Base-by-base conservation (phyloP, 2,329 filamentous ascomycete species). In the Colletotrichum eremochloae region DNA sequence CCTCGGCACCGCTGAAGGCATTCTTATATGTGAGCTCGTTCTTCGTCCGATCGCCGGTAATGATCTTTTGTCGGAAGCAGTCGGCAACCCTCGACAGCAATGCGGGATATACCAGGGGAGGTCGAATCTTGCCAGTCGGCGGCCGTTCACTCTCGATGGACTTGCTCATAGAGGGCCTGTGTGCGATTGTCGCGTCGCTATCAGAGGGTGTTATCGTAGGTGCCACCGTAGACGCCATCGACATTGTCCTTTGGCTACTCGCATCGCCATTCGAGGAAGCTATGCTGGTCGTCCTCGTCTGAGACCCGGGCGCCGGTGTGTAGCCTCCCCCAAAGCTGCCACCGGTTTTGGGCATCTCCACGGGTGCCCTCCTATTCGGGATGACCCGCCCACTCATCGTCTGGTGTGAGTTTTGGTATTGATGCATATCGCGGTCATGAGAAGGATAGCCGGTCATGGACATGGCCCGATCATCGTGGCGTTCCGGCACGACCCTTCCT, bases 11-110 rank as follows among this genome's bases (percentile, higher is more conserved):
- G 73, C 94, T 97, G 81, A 99, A 99, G 3, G 96, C 94, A 82
- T 96, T 97, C 81, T 97, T 97, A 85, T 99, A 99, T 2, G 96
- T 95, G 73, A 99, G 86, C 68, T 96, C 96, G 86, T 99, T 98
- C 87, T 99, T 99, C 75, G 94, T 95, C 74, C 95, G 91, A 78
- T 98, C 96, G 65, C 93, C 92, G 33, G 95, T 89, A 33, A 92
- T 89, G 61, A 99, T 95, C 81, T 96, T 92, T 77, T 97, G 94
- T 64, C 94, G 91, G 82, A 99, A 98, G 67, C 94, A 95, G 78
- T 97, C 94, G 53, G 94, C 95, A 5, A 99, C 96, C 66, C 93
- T 91, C n/a, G 96, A 98, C 29, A 99, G 86, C 58, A 98, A 85
- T 46, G 96, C 96, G 33, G 96, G 96, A 80, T 99, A 98, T 1